A percentile compares a stretch with the other conserved stretches of the same genome.
Evolutionary conservation across 345 rosid genomes (phyloP).

Genomic region (Barbarea vulgaris): DNA sequence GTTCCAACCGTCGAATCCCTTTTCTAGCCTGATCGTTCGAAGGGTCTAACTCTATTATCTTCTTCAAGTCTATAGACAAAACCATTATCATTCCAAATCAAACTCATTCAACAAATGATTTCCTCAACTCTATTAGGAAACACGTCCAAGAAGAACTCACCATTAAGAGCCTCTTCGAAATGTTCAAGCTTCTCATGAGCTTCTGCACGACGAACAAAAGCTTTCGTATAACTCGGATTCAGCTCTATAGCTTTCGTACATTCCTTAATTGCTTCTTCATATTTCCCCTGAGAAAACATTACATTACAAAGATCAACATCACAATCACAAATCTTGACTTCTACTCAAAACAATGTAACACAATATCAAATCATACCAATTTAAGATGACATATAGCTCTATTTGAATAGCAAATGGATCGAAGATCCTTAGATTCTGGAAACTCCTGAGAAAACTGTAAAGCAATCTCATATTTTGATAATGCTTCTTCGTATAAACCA

Average conservation of each 20-base stretch:
- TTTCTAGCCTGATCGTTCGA: background rate
- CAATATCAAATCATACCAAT: slow-evolving; percentile 46
- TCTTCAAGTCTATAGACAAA: background rate
- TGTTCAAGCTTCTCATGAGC: background rate
- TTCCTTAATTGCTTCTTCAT: background rate
- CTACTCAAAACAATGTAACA: background rate
- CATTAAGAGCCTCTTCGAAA: no score
- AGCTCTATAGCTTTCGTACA: background rate
- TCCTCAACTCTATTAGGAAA: no score
- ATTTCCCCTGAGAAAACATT: background rate
- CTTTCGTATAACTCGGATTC: background rate
- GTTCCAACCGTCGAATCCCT: background rate
- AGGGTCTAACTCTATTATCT: background rate
- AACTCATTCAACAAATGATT: no score
- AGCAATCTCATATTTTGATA: slow-evolving; percentile 66
- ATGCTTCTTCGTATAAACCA: slow-evolving; percentile 72
- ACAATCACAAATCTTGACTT: background rate
- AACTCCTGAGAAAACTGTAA: slow-evolving; percentile 50
- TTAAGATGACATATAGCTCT: slow-evolving; percentile 70
- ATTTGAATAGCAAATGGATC: slow-evolving; percentile 75
- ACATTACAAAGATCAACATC: background rate
- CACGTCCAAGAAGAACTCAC: no score
- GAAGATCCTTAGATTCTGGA: slow-evolving; percentile 50
- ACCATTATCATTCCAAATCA: background rate
- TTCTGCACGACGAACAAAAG: background rate